Evolutionary conservation across 1,284 basidiomycete genomes (phyloP).

Genomic region (Mycosarcoma mackinlayi): DNA sequence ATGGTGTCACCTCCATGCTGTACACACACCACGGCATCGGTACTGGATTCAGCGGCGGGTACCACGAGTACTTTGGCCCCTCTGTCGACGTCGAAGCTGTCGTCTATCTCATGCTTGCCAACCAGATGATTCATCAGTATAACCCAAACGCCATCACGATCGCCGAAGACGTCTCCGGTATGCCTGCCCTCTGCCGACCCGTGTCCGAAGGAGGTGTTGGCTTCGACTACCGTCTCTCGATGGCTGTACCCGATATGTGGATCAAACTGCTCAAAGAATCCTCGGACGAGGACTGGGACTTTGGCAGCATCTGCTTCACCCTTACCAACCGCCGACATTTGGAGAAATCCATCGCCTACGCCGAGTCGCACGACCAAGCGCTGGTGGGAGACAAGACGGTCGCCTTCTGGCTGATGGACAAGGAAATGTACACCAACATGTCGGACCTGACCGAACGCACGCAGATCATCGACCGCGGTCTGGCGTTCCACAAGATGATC

Average conservation of each 20-base stretch:
- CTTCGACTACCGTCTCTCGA: slow-evolving; percentile 96
- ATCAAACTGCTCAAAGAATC: slow-evolving; percentile 97
- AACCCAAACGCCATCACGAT: slow-evolving; percentile 88
- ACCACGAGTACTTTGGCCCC: slow-evolving; percentile 96
- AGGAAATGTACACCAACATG: slow-evolving; percentile 89
- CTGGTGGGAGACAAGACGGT: slow-evolving; percentile 92
- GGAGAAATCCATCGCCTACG: slow-evolving; percentile 93
- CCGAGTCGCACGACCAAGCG: slow-evolving; percentile 97
- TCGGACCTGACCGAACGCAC: slow-evolving; percentile 88
- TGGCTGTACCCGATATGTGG: slow-evolving; percentile 99
- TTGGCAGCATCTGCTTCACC: slow-evolving; percentile 87
- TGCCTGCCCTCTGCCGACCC: slow-evolving; percentile 90
- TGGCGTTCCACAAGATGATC: slow-evolving; percentile 97
- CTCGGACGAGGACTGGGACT: slow-evolving; percentile 86
- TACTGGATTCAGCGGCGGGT: slow-evolving; percentile 94
- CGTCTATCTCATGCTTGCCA: slow-evolving; percentile 96
- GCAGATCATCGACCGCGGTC: slow-evolving; percentile 84
- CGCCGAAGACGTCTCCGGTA: slow-evolving; percentile 97
- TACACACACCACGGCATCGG: slow-evolving; percentile 96
- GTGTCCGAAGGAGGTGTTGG: slow-evolving; percentile 87
- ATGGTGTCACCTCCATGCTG: slow-evolving; percentile 99
- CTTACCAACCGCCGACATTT: slow-evolving; percentile 87
- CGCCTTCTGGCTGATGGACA: slow-evolving; percentile 99
- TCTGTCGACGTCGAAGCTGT: slow-evolving; percentile 87
- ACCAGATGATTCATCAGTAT: slow-evolving; percentile 84